These are phyloP conservation scores for Elsinoe australis DNA, from an alignment of 2,329 filamentous ascomycete species.

Conservation along the genomic window DNA sequence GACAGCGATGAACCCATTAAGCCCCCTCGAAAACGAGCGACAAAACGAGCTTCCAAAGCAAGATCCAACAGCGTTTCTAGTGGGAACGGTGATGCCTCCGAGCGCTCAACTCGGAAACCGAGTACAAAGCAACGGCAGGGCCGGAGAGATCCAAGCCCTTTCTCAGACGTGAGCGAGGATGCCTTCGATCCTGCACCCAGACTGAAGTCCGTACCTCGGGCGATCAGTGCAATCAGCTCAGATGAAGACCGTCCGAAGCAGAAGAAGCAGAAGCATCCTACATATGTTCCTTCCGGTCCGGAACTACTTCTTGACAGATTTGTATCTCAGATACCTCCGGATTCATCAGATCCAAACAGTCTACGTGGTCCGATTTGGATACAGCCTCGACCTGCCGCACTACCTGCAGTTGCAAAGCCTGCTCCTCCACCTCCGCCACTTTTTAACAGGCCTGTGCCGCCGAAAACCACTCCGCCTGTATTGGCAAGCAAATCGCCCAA, in stretches of 20 bases:
- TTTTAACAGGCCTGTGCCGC: background rate
- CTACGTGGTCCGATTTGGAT: constrained; percentile 44
- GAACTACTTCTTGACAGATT: constrained; percentile 30
- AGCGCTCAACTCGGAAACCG: constrained; percentile 1
- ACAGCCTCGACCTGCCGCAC: constrained; percentile 29
- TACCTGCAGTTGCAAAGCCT: constrained; percentile 21
- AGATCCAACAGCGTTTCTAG: constrained; percentile 1
- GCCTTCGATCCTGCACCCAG: constrained; percentile 17
- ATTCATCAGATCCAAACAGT: constrained; percentile 37
- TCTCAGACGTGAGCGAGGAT: constrained; percentile 24
- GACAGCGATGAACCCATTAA: constrained; percentile 11
- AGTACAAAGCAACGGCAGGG: constrained; percentile 14
- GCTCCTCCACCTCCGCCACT: background rate
- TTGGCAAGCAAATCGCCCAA: background rate
- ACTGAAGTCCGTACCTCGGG: background rate
- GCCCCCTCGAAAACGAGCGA: background rate
- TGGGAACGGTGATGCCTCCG: constrained; percentile 10
- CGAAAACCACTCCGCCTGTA: background rate
- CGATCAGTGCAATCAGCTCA: constrained; percentile 13
- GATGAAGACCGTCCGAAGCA: constrained; percentile 18
- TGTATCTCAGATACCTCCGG: constrained; percentile 38
- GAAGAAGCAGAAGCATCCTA: constrained; percentile 36
- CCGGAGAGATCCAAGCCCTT: constrained; percentile 1
- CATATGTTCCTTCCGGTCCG: constrained; percentile 35
- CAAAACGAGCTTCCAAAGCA: background rate